These are phyloP conservation scores for Lachnellula willkommii DNA, from an alignment of 2,329 filamentous ascomycete species.

Conservation along the genomic window DNA sequence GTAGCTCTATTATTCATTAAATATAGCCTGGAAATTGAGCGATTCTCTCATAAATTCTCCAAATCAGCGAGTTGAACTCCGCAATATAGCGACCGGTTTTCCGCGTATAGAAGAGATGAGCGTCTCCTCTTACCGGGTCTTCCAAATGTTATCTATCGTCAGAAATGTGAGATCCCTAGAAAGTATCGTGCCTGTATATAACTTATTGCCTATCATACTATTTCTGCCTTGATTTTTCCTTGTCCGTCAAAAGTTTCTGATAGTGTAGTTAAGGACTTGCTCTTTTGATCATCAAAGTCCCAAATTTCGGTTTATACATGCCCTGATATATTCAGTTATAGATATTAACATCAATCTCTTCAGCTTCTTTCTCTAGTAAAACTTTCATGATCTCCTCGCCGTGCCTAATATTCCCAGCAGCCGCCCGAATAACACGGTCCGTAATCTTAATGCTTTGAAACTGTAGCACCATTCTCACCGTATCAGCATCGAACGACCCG, in stretches of 20 bases:
- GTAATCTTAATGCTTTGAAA: slow-evolving; percentile 3
- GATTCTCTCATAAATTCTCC: background rate
- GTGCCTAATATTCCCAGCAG: slow-evolving; percentile 5
- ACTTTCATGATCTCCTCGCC: slow-evolving; percentile 2
- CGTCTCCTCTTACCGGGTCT: background rate
- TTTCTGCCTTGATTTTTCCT: background rate
- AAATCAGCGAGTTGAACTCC: background rate
- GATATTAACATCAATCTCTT: background rate
- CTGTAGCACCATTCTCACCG: background rate
- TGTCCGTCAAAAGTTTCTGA: background rate
- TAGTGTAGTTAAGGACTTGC: background rate
- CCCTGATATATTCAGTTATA: background rate
- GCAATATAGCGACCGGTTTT: background rate
- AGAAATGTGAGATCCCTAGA: background rate
- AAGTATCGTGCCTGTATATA: background rate
- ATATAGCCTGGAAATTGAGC: background rate
- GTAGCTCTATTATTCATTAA: no score
- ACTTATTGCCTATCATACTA: background rate
- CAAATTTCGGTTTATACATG: background rate
- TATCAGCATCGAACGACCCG: background rate
- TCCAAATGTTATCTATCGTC: background rate
- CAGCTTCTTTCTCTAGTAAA: slow-evolving; percentile 4
- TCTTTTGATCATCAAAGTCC: background rate
- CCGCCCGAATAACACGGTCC: slow-evolving; percentile 1
- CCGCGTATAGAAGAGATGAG: background rate